Conservation (phyloP, 148 eudicot genomes). For the Bassia scoparia region DNA sequence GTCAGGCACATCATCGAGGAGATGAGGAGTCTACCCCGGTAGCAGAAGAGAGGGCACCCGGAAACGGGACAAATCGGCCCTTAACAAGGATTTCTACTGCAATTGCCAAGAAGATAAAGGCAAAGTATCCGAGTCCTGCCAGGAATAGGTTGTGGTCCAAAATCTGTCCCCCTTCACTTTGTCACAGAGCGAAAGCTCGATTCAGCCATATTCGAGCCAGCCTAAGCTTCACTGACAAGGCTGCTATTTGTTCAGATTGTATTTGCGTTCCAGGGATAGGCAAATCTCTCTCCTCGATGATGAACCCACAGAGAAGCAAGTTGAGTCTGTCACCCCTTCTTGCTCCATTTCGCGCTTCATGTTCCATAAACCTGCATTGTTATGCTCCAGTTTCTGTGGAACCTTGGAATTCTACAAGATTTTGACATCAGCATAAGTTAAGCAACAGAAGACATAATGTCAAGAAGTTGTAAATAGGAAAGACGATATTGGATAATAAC, state of each 20-base stretch:
- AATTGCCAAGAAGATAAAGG: slow-evolving; percentile 36
- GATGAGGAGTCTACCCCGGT: no score
- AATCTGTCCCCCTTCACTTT: slow-evolving; percentile 32
- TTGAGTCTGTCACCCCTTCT: slow-evolving; percentile 41
- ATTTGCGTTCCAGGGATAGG: slow-evolving; percentile 42
- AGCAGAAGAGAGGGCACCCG: no score
- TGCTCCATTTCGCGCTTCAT: slow-evolving; percentile 32
- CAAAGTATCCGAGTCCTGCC: slow-evolving; percentile 34
- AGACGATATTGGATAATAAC: no score
- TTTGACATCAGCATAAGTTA: no score
- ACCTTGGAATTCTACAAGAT: slow-evolving; percentile 32
- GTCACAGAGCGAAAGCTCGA: slow-evolving; percentile 33
- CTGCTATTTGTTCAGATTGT: slow-evolving; percentile 38
- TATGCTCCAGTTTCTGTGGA: slow-evolving; percentile 39
- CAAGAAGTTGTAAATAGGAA: no score
- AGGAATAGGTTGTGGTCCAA: slow-evolving; percentile 10
- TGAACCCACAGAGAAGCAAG: slow-evolving; percentile 46
- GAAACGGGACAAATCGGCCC: no score
- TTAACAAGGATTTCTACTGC: no score
- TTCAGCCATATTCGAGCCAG: slow-evolving; percentile 34
- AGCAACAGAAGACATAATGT: no score
- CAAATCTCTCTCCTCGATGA: slow-evolving; percentile 40
- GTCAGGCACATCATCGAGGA: no score
- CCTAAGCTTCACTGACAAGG: slow-evolving; percentile 36
- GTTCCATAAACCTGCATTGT: slow-evolving; percentile 36